phyloP scores from a whole-genome alignment of 495 filamentous ascomycete species.

The Daldinia grandis region DNA sequence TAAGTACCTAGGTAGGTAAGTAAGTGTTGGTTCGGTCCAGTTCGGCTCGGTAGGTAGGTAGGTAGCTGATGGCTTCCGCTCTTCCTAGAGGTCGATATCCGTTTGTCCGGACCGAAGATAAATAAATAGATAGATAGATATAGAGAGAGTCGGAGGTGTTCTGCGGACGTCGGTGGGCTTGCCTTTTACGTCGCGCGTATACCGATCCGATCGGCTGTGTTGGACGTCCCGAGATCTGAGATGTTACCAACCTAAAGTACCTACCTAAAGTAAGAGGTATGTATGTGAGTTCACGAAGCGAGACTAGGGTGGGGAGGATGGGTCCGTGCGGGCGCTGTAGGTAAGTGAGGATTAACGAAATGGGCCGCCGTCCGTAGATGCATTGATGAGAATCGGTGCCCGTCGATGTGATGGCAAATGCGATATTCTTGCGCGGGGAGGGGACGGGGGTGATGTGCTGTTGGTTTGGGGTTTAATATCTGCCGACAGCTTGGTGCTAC shows the following conservation, averaged over 20 bases:
- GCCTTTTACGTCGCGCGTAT: background rate
- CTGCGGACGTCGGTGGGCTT: background rate
- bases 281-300: background rate
- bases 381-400: background rate
- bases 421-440: background rate
- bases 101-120: too few relatives aligned
- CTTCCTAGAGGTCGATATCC: too few relatives aligned
- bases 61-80: too few relatives aligned
- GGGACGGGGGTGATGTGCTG: background rate
- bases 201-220: background rate
- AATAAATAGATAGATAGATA: too few relatives aligned
- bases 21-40: too few relatives aligned
- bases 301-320: background rate
- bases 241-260: too few relatives aligned
- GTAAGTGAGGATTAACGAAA: background rate
- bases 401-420: background rate
- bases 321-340: background rate
- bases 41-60: too few relatives aligned
- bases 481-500: background rate
- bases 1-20: too few relatives aligned
- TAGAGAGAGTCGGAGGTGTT: too few relatives aligned
- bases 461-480: background rate
- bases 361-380: background rate
- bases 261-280: too few relatives aligned
- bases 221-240: background rate